These are phyloP conservation scores for Phytophthora pistaciae DNA, from an alignment of 352 stramenopile genomes.

Conservation along the genomic window DNA sequence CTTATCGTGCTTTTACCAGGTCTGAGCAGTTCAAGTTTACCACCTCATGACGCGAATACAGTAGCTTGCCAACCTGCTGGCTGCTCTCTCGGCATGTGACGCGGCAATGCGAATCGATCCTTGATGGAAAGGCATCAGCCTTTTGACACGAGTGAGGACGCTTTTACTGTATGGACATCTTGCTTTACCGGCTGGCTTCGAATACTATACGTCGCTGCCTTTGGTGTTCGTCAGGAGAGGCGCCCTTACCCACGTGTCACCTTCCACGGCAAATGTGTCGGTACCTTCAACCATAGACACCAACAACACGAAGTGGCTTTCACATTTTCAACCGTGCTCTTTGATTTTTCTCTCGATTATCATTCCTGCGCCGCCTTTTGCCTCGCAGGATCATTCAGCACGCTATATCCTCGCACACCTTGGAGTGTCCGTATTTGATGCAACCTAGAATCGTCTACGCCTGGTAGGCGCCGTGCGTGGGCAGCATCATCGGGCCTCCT, in stretches of 20 bases:
- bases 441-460: slow-evolving; percentile 47
- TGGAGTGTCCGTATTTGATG: slow-evolving; percentile 15
- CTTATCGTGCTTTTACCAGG: background rate
- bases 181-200: slow-evolving; percentile 7
- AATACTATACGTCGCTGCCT: background rate
- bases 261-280: background rate
- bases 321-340: slow-evolving; percentile 24
- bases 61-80: slow-evolving; percentile 4
- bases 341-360: slow-evolving; percentile 31
- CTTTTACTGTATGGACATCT: slow-evolving; percentile 14
- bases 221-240: slow-evolving; percentile 28
- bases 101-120: slow-evolving; percentile 2
- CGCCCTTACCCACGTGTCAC: slow-evolving; percentile 10
- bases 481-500: slow-evolving; percentile 89
- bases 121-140: background rate
- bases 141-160: slow-evolving; percentile 8
- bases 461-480: slow-evolving; percentile 88
- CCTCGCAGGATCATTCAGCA: slow-evolving; percentile 23
- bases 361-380: slow-evolving; percentile 19
- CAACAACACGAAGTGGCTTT: slow-evolving; percentile 2
- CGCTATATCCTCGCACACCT: slow-evolving; percentile 22
- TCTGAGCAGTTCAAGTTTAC: slow-evolving; percentile 1
- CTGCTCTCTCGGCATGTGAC: slow-evolving; percentile 13
- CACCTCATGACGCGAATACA: slow-evolving; percentile 3
- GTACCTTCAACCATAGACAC: slow-evolving; percentile 13